Evolutionary conservation across 2,329 filamentous ascomycete species (phyloP).

Genomic region (Ascochyta viciae-villosae): DNA sequence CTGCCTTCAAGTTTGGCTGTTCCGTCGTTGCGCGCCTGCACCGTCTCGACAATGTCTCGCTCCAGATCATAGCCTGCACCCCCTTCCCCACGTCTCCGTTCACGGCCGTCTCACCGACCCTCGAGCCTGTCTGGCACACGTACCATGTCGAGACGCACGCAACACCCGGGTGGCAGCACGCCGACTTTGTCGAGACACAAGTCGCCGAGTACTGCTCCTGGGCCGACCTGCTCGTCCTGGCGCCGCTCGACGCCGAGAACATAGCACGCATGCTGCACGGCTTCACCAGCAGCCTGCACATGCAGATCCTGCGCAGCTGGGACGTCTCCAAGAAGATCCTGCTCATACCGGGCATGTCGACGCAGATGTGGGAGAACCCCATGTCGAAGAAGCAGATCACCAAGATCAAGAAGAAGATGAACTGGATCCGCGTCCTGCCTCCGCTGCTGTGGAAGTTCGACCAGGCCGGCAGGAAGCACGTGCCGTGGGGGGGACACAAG

Average conservation of each 20-base stretch:
- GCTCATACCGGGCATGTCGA: constrained; percentile 87
- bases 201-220: constrained; percentile 79
- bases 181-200: constrained; percentile 54
- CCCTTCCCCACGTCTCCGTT: constrained; percentile 33
- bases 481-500: constrained; percentile 66
- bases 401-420: constrained; percentile 84
- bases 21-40: constrained; percentile 71
- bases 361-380: constrained; percentile 87
- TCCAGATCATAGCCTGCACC: constrained; percentile 41
- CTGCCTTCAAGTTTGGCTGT: constrained; percentile 70
- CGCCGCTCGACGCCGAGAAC: constrained; percentile 83
- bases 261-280: constrained; percentile 88
- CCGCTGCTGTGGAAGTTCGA: constrained; percentile 86
- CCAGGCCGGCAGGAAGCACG: constrained; percentile 55
- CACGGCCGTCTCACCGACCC: constrained; percentile 30
- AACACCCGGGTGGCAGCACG: constrained; percentile 33
- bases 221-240: constrained; percentile 85
- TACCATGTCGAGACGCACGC: constrained; percentile 33
- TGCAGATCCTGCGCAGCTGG: constrained; percentile 86
- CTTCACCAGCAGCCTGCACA: constrained; percentile 78
- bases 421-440: constrained; percentile 81
- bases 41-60: constrained; percentile 69
- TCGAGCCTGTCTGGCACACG: constrained; percentile 42
- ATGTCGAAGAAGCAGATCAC: constrained; percentile 86
- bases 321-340: constrained; percentile 84